phyloP scores from a whole-genome alignment of 2,329 filamentous ascomycete genomes.

The Parasarocladium wereldwijsianum region DNA sequence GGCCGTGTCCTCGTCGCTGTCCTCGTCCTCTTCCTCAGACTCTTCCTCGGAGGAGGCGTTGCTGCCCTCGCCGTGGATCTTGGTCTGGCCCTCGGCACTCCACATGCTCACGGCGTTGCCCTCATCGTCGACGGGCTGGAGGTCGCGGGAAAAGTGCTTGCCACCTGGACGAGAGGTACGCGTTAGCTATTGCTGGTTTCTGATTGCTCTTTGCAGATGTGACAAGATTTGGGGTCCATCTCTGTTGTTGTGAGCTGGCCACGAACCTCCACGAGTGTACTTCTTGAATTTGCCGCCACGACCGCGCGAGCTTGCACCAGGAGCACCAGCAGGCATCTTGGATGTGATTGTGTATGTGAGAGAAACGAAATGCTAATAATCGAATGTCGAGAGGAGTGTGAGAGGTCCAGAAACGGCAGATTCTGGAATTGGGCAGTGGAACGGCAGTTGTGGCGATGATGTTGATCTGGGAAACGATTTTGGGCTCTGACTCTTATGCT shows the following conservation, averaged over 20 bases:
- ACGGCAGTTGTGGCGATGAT: constrained; percentile 3
- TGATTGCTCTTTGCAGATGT: no score
- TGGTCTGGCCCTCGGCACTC: constrained; percentile 41
- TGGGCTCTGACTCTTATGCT: constrained; percentile 1
- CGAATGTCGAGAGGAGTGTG: background rate
- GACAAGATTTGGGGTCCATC: constrained; percentile 3
- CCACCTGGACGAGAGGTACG: constrained; percentile 50
- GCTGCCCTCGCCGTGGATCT: constrained; percentile 35
- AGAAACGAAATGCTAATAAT: background rate
- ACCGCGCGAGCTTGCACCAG: constrained; percentile 42
- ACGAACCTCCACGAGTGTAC: constrained; percentile 74
- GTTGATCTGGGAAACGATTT: constrained; percentile 3
- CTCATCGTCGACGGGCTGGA: constrained; percentile 76
- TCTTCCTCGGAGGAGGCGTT: constrained; percentile 36
- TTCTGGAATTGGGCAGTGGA: constrained; percentile 1
- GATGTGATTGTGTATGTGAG: constrained; percentile 5
- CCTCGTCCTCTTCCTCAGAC: constrained; percentile 35
- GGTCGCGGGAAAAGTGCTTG: constrained; percentile 87
- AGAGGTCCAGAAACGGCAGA: constrained; percentile 1
- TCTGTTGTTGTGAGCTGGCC: background rate
- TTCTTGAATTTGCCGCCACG: constrained; percentile 92
- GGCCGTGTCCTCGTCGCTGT: constrained; percentile 31
- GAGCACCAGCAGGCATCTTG: constrained; percentile 31
- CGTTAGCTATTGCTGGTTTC: constrained; percentile 8
- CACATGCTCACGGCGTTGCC: constrained; percentile 85